Conservation (phyloP, 257 asterid genomes). For the Solanum corneliomulleri region DNA sequence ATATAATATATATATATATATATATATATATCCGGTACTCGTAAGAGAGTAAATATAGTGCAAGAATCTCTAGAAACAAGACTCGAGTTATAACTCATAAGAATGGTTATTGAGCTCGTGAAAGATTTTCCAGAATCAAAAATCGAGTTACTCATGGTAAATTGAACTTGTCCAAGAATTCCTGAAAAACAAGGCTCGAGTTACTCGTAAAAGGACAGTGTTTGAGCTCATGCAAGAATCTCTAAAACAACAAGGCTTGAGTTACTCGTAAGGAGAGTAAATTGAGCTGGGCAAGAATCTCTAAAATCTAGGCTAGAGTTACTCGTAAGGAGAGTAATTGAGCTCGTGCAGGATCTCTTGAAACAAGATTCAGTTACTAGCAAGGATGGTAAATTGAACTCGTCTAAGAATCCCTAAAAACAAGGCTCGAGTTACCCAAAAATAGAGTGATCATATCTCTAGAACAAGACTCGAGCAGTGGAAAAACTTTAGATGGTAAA, state of each 20-base stretch:
- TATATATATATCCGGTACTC: neutral
- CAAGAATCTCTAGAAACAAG: neutral
- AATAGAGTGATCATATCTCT: neutral
- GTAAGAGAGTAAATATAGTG: neutral
- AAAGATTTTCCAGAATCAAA: neutral
- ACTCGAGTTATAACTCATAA: neutral
- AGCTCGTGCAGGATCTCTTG: neutral
- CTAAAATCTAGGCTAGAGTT: neutral
- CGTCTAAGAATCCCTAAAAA: neutral
- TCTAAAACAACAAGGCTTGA: neutral
- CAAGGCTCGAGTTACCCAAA: neutral
- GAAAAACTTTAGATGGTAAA: neutral
- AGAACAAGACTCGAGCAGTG: neutral
- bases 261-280: neutral
- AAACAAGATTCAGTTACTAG: neutral
- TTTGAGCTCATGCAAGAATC: neutral
- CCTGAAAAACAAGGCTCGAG: neutral
- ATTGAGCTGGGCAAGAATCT: neutral
- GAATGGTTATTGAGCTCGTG: neutral
- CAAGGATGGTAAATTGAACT: neutral
- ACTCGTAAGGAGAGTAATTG: neutral
- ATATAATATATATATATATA: fast-evolving
- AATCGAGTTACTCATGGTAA: neutral
- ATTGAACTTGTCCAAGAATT: neutral
- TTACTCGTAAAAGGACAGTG: neutral